These are phyloP conservation scores for Euphorbia tirucalli DNA, from an alignment of 345 rosid genomes.

Conservation along the genomic window DNA sequence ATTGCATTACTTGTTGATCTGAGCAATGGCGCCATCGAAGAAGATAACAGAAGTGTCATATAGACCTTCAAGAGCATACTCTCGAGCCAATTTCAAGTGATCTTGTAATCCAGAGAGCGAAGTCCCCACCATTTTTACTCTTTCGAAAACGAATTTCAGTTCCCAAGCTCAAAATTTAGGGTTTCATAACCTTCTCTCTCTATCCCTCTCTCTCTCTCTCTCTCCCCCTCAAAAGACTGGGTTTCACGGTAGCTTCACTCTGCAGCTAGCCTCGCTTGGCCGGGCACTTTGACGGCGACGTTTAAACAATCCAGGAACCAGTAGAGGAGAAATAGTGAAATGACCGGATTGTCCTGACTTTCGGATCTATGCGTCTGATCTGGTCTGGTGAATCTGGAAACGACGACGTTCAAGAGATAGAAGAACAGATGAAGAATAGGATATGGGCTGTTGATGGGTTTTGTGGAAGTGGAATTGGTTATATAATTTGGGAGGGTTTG, in stretches of 20 bases:
- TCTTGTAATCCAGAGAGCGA: slow-evolving; percentile 89
- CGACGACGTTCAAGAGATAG: neutral
- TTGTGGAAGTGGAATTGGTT: neutral
- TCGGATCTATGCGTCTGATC: neutral
- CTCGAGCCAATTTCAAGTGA: slow-evolving; percentile 93
- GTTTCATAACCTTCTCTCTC: slow-evolving; percentile 7
- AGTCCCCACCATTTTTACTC: slow-evolving; percentile 28
- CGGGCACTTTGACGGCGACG: slow-evolving; percentile 46
- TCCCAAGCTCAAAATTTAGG: slow-evolving; percentile 7
- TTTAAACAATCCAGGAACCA: slow-evolving; percentile 28
- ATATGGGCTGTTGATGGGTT: slow-evolving; percentile 9
- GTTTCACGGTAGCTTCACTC: slow-evolving; percentile 4
- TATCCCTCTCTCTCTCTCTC: neutral
- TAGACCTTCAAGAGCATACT: slow-evolving; percentile 91
- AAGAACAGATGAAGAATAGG: neutral
- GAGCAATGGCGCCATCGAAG: slow-evolving; percentile 89
- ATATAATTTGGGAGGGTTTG: neutral
- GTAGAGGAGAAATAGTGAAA: slow-evolving; percentile 8
- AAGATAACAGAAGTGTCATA: slow-evolving; percentile 92
- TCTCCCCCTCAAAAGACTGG: slow-evolving; percentile 5
- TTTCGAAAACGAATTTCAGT: neutral
- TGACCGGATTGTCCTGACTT: slow-evolving; percentile 16
- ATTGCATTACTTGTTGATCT: slow-evolving; percentile 61
- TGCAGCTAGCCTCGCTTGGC: neutral
- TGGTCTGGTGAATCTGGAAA: neutral